A percentile compares a stretch with the other conserved stretches of the same genome.
These are phyloP conservation scores for Pythium chondricola DNA, from an alignment of 352 stramenopile genomes.

Conservation along the genomic window DNA sequence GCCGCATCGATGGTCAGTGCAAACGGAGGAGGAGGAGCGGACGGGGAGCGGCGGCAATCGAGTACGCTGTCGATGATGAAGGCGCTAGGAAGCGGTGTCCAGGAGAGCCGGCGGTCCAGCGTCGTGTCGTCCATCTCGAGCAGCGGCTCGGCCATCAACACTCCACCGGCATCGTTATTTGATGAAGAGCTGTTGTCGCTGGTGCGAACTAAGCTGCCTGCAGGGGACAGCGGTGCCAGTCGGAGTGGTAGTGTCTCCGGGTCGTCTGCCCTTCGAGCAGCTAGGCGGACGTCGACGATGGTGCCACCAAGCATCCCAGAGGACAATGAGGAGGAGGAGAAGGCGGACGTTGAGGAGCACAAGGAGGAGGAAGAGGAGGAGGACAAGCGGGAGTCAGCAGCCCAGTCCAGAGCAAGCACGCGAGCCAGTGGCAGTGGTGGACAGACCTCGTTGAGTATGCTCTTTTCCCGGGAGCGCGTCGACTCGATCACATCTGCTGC, in stretches of 20 bases:
- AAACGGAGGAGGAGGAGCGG: constrained; percentile 4
- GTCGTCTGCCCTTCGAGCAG: neutral
- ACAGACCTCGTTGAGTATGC: constrained; percentile 20
- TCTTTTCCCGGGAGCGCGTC: constrained; percentile 27
- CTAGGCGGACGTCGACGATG: neutral
- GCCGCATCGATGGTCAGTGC: constrained; percentile 14
- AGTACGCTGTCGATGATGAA: constrained; percentile 69
- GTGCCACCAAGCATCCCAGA: constrained; percentile 31
- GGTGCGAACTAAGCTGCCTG: constrained; percentile 31
- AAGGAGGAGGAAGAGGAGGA: neutral
- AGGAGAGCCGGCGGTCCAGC: constrained; percentile 13
- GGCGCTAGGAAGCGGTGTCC: constrained; percentile 21
- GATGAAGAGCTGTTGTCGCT: constrained; percentile 52
- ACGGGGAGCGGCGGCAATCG: constrained; percentile 19
- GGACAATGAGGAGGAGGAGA: constrained; percentile 16
- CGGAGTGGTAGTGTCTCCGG: neutral
- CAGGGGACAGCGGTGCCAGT: too few relatives aligned
- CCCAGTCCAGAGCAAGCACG: too few relatives aligned
- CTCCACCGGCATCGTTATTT: constrained; percentile 19
- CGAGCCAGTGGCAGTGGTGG: neutral
- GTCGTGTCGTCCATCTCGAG: constrained; percentile 18
- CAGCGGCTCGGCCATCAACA: constrained; percentile 3
- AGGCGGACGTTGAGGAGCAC: constrained; percentile 9
- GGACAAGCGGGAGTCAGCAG: neutral
- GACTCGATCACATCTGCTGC: constrained; percentile 15